Evolutionary conservation across 768 basidiomycete species (phyloP), one percentile per base, ranked within the genome.

Genomic region (Suillus tomentosus): DNA sequence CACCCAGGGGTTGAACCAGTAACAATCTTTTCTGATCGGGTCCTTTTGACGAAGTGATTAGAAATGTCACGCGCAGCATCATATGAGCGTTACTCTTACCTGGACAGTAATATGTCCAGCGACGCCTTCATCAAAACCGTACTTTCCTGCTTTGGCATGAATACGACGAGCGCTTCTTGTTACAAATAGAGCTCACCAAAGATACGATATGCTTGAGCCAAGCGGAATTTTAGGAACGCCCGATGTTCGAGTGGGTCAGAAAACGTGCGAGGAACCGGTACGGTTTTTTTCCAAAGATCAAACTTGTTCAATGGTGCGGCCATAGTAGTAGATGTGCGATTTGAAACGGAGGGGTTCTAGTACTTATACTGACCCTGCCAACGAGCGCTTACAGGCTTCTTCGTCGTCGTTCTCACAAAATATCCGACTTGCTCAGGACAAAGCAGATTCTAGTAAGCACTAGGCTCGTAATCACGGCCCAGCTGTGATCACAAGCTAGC

Each of bases 61-160:
- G 19, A 8, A 42, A 31, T 27, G 19, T 22, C 39, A 36, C 4
- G 10, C 37, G 11, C 24, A 47, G 37, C 31, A 6, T 22, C n/a
- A 8, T 40, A 55, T 43, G 5, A 15, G 19, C 43, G 50, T 51
- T 19, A 39, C 9, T 37, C 62, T 62, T 34, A 63, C 72, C 39
- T 82, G 78, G 42, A 83, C 79, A 34, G 84, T 84, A 65, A 85
- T 84, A 66, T 84, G 82, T 1, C 83, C 83, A 17, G 82, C 80
- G 39, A 81, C 74, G 36, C 82, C 83, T 65, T 84, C 81, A 54
- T 79, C 80, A 64, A 78, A 84, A 24, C 82, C 82, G 36, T 78
- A 69, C 59, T 80, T 68, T 56, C 27, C 45, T 27, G 58, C 31
- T 31, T 31, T 31, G 31, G 31, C 27, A 34, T 60, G 53, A 48